Base-by-base conservation (phyloP, 1,284 basidiomycete genomes). In the Coniferiporia sulphurascens region DNA sequence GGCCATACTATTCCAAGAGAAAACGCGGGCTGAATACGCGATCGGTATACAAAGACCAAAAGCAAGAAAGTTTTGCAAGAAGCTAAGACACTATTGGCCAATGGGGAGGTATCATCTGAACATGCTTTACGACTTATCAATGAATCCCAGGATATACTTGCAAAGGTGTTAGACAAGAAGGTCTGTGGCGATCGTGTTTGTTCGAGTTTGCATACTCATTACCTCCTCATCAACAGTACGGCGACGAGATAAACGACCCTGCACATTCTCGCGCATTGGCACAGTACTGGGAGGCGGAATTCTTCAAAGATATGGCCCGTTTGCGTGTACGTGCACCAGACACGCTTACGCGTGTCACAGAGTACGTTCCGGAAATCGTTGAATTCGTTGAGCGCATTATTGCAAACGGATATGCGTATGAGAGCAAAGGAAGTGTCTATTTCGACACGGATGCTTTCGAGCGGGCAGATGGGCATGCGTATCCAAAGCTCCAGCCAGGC, bases 401-500 rank as follows among this genome's bases (percentile, higher is more conserved):
- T 64, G 75, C 83, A 60, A 95, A 96, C 62, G 96, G 95, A 0
- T 98, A 87, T 69, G 97, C 85, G 3, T 99, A 99, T 72, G 90
- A 86, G 65, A 81, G 83, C 4, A 89, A 91, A 64, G 94, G 93
- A 15, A 93, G 87, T 70, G 89, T 99, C 12, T 99, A 97, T 77
- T 99, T 99, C 68, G 93, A 99, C 73, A 97, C 95, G 0, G 76
- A 76, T 61, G 82, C 85, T 52, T 99, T 99, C 68, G 95, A 98
- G 71, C 83, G 83, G 15, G 82, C 81, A 32, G 76, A 83, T 45
- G 75, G 83, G 65, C 87, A 91, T 66, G 78, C 84, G 61, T 99
- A 98, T 67, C 95, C 95, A n/a, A 98, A 97, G 73, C 77, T 98
- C 43, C 93, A 95, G 71, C 95, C 96, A 1, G 93, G 92, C 86